Conservation (phyloP, 108 stramenopile species). For the Pseudonitzschia multistriata region DNA sequence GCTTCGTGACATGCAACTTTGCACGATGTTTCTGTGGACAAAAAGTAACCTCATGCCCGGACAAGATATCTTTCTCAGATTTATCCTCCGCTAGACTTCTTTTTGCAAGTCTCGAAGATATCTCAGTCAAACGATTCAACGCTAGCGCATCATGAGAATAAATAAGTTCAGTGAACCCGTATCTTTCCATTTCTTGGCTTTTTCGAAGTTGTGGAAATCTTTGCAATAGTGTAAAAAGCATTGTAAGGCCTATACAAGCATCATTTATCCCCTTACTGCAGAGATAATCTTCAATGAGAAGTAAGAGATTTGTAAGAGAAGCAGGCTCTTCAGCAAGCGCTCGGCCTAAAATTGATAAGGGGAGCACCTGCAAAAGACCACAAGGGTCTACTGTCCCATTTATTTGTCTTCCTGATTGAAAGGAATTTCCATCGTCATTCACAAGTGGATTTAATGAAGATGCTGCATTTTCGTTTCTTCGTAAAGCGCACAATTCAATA, state of each 20-base stretch:
- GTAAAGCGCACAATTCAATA: constrained; percentile 20
- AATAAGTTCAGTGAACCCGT: constrained; percentile 38
- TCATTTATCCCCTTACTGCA: constrained; percentile 42
- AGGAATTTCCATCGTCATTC: background rate
- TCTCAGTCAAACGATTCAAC: constrained; percentile 22
- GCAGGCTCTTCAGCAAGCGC: constrained; percentile 17
- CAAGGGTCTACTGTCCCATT: background rate
- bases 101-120: constrained; percentile 12
- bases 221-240: constrained; percentile 20
- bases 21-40: constrained; percentile 49
- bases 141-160: constrained; percentile 34
- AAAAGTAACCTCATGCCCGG: constrained; percentile 16
- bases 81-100: too few relatives aligned
- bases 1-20: constrained; percentile 45
- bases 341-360: constrained; percentile 22
- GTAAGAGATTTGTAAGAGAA: constrained; percentile 23
- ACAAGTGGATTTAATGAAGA: background rate
- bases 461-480: background rate
- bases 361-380: constrained; percentile 32
- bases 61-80: background rate
- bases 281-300: constrained; percentile 44
- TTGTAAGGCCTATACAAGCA: constrained; percentile 29
- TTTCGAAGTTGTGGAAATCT: constrained; percentile 21
- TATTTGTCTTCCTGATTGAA: background rate
- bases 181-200: constrained; percentile 31